Conservation (phyloP, 331 rosid species). For the Pyrus hybrid region DNA sequence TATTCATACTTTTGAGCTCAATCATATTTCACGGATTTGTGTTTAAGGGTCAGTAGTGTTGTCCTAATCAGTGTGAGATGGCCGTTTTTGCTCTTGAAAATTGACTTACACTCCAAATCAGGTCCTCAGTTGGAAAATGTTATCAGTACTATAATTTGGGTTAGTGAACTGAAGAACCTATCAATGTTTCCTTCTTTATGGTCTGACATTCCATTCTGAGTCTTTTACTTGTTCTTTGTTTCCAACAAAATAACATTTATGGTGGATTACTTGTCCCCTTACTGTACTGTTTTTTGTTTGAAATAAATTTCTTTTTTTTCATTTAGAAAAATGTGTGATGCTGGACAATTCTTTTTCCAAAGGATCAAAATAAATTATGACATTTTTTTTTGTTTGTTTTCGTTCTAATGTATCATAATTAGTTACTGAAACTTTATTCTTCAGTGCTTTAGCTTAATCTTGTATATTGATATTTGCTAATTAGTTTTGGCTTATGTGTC, state of each 20-base stretch:
- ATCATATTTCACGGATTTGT: background rate
- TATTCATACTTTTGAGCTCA: background rate
- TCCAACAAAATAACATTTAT: background rate
- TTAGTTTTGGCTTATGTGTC: conserved; percentile 17
- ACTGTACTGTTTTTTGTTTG: too few relatives aligned
- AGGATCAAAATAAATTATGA: background rate
- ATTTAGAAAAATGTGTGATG: background rate
- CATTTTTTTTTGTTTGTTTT: background rate
- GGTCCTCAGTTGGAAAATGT: background rate
- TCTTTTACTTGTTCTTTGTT: background rate
- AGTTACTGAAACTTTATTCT: background rate
- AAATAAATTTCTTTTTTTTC: too few relatives aligned
- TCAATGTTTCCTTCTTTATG: background rate
- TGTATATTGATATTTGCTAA: conserved; percentile 15
- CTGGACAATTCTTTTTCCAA: background rate
- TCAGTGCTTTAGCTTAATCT: background rate
- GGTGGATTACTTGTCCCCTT: too few relatives aligned
- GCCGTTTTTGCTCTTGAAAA: background rate
- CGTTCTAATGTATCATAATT: background rate
- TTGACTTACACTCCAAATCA: background rate
- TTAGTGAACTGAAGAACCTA: background rate
- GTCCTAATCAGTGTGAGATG: background rate
- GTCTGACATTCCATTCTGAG: background rate
- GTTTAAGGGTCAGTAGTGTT: background rate
- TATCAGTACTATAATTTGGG: background rate